phyloP scores from a whole-genome alignment of 129 eudicot species.

The Flaveria sonorensis region DNA sequence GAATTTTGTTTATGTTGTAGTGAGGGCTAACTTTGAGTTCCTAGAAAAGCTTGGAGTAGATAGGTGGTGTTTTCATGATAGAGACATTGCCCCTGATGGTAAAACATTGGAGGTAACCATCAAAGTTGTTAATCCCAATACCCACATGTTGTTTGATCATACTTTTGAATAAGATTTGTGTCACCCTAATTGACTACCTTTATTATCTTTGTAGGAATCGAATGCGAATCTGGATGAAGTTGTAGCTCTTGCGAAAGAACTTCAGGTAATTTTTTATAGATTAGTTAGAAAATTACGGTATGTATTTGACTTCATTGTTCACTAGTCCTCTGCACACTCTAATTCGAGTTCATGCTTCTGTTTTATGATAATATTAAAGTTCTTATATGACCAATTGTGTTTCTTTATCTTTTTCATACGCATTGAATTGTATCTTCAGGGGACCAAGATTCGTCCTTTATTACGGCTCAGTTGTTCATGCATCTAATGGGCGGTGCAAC shows the following conservation, averaged over 20 bases:
- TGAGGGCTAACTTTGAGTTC: constrained; percentile 97
- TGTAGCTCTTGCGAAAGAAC: constrained; percentile 89
- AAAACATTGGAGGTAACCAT: constrained; percentile 66
- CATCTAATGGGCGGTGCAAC: constrained; percentile 85
- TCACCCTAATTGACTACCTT: background rate
- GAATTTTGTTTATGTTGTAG: constrained; percentile 36
- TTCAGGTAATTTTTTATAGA: constrained; percentile 57
- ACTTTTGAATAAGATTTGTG: too few species aligned
- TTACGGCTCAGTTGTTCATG: constrained; percentile 81
- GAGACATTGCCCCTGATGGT: constrained; percentile 97
- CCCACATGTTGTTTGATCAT: too few species aligned
- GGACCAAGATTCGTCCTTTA: constrained; percentile 68
- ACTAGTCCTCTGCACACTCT: too few species aligned
- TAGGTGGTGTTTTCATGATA: constrained; percentile 90
- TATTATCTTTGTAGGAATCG: constrained; percentile 55
- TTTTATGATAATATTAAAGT: background rate
- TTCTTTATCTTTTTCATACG: too few species aligned
- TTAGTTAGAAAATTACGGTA: background rate
- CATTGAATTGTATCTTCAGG: constrained; percentile 34
- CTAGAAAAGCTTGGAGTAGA: constrained; percentile 92
- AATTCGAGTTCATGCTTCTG: background rate
- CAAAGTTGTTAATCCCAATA: too few species aligned
- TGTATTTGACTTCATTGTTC: background rate
- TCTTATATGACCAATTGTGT: background rate
- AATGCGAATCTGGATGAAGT: constrained; percentile 93